Evolutionary conservation across 2,329 filamentous ascomycete species (phyloP), one percentile per base, ranked within the genome.

Genomic region (Bertia moriformis): DNA sequence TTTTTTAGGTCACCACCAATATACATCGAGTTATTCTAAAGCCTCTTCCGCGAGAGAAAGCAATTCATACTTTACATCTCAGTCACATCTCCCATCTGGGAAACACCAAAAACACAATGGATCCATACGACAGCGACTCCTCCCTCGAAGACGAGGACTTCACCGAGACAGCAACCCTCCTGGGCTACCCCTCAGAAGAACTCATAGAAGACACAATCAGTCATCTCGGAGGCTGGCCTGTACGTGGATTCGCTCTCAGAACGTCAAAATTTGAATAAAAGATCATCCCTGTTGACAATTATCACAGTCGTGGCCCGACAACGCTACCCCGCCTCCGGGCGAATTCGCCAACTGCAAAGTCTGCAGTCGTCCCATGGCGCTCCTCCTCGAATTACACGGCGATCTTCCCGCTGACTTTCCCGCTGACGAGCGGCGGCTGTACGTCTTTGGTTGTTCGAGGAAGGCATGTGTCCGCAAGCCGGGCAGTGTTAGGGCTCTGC

Each of bases 341-440:
- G 58, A 67, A 3, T 62, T 78, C n/a, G 72, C 71, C 19, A 77
- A 71, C 58, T 82, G 77, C 60, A 76, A 71, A 59, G 66, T 71
- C 45, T 82, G 77, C 63, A 76, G 73, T 46, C 60, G 61, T 19
- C 61, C 70, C 33, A 71, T 80, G 61, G 66, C 63, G 3, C 62
- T 82, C 3, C 63, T 82, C 4, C 64, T 82, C 37, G 73, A 82
- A 52, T 60, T 82, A 35, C 70, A 82, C 52, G 76, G 69, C 44
- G 73, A 80, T 47, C 58, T 81, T 10, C 76, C 73, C 13, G 69
- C 77, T 37, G 62, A 29, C n/a, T 29, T 69, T 37, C 69, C 74
- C 2, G 65, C 69, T 32, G 69, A 80, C 48, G 72, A 79, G 47
- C 60, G 77, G 46, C 66, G 76, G 45, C 55, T 82, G n/a, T 81